Percentiles rank a stretch among this genome's conserved stretches.
phyloP scores from a whole-genome alignment of 805 yeast species.

The baker's yeast (Saccharomyces cerevisiae) region DNA sequence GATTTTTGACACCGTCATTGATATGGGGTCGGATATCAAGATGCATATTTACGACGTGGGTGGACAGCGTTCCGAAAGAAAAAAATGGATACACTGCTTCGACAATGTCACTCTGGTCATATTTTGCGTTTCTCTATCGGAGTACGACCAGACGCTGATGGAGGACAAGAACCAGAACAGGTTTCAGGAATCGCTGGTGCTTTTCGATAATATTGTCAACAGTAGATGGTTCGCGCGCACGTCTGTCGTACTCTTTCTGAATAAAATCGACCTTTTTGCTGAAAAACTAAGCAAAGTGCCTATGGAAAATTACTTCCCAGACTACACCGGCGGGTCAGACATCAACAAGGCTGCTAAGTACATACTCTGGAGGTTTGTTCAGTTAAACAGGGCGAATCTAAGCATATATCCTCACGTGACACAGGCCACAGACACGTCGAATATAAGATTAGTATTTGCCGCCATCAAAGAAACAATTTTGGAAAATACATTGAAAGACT shows the following conservation, averaged over 20 bases:
- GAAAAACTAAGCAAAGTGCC: conserved; percentile 79
- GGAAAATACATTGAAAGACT: conserved; percentile 66
- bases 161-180: conserved; percentile 74
- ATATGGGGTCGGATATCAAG: conserved; percentile 53
- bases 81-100: conserved; percentile 95
- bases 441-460: conserved; percentile 77
- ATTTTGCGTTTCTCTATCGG: conserved; percentile 85
- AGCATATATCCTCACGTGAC: conserved; percentile 86
- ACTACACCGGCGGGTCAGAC: conserved; percentile 83
- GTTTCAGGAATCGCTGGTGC: conserved; percentile 69
- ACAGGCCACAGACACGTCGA: conserved; percentile 89
- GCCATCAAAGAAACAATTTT: conserved; percentile 75
- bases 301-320: conserved; percentile 75
- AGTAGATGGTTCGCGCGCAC: conserved; percentile 89
- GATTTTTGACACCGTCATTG: conserved; percentile 73
- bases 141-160: conserved; percentile 77
- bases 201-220: conserved; percentile 85
- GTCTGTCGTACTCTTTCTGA: conserved; percentile 75
- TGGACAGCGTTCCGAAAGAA: conserved; percentile 91
- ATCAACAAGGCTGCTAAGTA: conserved; percentile 87
- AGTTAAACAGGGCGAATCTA: conserved; percentile 72
- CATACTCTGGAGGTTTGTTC: conserved; percentile 82
- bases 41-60: conserved; percentile 79
- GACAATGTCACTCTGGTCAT: conserved; percentile 85
- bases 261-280: conserved; percentile 84